Percentiles rank a stretch among this genome's conserved stretches.
Evolutionary conservation across 371 early-diverging fungal genomes (phyloP).

Genomic region (Syncephalastrum monosporum): DNA sequence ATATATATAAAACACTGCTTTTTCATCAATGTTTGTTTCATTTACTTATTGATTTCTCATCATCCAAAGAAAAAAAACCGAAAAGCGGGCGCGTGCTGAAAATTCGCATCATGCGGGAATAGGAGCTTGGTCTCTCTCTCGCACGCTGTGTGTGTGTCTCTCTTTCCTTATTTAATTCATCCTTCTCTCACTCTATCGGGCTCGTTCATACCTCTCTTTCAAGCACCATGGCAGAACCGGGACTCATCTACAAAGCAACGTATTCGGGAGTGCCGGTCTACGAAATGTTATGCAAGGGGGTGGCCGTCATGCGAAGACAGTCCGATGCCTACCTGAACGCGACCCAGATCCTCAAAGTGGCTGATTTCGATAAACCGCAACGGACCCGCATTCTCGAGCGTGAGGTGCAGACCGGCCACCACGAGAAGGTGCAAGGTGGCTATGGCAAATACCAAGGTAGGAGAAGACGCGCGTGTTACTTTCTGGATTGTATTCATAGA

Average conservation of each 20-base stretch:
- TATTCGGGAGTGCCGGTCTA: slow-evolving; percentile 93
- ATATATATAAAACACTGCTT: no score
- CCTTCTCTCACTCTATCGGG: no score
- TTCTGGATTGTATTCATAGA: neutral
- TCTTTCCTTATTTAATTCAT: no score
- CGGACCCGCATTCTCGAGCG: slow-evolving; percentile 89
- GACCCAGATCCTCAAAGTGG: slow-evolving; percentile 94
- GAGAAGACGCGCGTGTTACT: slow-evolving; percentile 24
- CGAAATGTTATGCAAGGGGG: slow-evolving; percentile 79
- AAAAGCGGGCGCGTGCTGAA: no score
- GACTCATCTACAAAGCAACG: slow-evolving; percentile 60
- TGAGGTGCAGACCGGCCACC: slow-evolving; percentile 76
- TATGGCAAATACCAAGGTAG: slow-evolving; percentile 96
- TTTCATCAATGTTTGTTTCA: no score
- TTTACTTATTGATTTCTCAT: no score
- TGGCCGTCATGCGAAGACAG: slow-evolving; percentile 88
- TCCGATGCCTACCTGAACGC: slow-evolving; percentile 88
- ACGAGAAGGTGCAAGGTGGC: slow-evolving; percentile 95
- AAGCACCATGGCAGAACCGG: slow-evolving; percentile 7
- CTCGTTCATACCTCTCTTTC: neutral
- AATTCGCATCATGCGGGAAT: no score
- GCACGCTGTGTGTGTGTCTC: no score
- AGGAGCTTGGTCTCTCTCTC: no score
- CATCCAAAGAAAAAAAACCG: no score
- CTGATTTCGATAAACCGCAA: slow-evolving; percentile 85